Base-by-base conservation (phyloP, 1,139 yeast species). In the Diutina scorzettiae region DNA sequence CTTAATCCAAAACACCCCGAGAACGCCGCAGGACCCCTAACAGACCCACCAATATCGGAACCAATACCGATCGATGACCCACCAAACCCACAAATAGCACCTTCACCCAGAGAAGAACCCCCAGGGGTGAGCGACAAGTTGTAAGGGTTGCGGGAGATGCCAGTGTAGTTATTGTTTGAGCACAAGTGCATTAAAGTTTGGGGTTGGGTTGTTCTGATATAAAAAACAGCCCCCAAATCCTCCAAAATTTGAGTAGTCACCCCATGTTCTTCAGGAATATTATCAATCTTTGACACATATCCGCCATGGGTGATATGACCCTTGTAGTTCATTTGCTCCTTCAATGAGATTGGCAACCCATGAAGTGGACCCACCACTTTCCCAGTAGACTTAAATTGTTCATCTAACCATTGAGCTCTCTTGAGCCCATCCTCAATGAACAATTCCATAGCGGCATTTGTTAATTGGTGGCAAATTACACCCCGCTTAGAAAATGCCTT, bases 71-170 rank as follows among this genome's bases (percentile, higher is more conserved):
- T 48, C 2, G 75, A 66, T 25, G 84, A 74, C 9, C 80, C 86
- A 40, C 77, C 80, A 58, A 78, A 73, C 1, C 73, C 76, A 39
- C 78, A 75, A 49, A 78, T 57, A 0, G 87, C 73, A 49, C 89
- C 87, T 57, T 81, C 91, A 50, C 93, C 93, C 28, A 84, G 78
- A 1, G 86, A 78, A 0, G 86, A 78, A 9, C 93, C 93, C 47
- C 74, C 74, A 3, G 71, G 54, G 4, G 71, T 57, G 47, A 69
- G 63, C 7, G 56, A 50, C 51, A 65, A 51, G 50, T 69, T 68
- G 54, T 49, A 59, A 8, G 74, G 74, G 48, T 64, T 63, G 46
- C 57, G 57, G 16, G 67, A 50, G 18, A 54, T 50, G n/a, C 73
- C 74, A 40, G 56, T 58, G 45, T 62, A 49, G 50, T 68, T 68